Base-by-base conservation (phyloP, 1,139 yeast genomes). In the Scheffersomyces quercinus region DNA sequence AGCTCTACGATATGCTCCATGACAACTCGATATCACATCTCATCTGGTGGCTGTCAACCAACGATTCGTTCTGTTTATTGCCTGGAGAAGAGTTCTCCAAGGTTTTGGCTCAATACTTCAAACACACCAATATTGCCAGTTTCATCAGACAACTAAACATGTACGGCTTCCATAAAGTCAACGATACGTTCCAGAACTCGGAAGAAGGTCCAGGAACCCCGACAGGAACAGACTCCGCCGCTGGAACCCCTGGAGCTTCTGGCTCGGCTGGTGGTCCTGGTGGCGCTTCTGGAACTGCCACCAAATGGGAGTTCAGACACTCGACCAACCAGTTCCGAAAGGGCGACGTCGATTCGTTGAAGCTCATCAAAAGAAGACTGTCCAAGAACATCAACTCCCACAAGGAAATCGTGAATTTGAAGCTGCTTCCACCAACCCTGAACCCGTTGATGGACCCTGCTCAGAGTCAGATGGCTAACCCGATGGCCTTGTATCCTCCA, bases 41-140 rank as follows among this genome's bases (percentile, higher is more conserved):
- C 32, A 77, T 77, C 29, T 77, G 81, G 80, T 77, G 82, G 82
- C 54, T 79, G 2, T 59, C 67, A 1, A 51, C 68, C 26, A 67
- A 67, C 36, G 74, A 70, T 43, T 70, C 78, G 3, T 77, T 77
- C 49, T 70, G 66, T 45, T 58, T 73, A 8, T 56, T 66, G 26
- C 77, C 77, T 3, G 79, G 80, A 37, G 85, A 83, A 52, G 83
- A 82, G 43, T 83, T 85, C 49, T 79, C 85, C 43, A 73, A 76
- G 54, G 79, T 81, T 24, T 65, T 85, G 49, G 77, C 86, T 39
- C 79, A 74, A 41, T 85, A 83, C 62, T 85, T 85, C 65, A 85
- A 85, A 58, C 93, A 85, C 60, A 84, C 89, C 36, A 85, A 85
- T 57, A 84, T 85, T 38, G 88, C 91, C 1, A 81, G 87, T 26